Evolutionary conservation across 2,329 filamentous ascomycete genomes (phyloP).

Genomic region (Trichoderma arundinaceum): DNA sequence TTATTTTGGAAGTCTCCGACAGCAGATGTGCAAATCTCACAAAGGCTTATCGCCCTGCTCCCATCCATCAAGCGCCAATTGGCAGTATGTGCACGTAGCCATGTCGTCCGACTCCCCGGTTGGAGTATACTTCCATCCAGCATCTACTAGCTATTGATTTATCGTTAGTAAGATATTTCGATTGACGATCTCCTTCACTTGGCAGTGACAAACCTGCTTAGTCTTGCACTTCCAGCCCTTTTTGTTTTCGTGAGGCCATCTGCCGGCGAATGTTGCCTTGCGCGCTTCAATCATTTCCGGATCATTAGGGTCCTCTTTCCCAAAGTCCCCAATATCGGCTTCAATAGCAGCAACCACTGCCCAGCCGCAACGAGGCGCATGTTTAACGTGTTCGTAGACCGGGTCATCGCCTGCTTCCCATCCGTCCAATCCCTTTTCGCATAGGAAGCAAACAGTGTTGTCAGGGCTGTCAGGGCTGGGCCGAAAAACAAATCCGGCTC

Average conservation of each 20-base stretch:
- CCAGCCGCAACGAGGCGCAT: conserved; percentile 85
- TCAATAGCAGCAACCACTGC: conserved; percentile 73
- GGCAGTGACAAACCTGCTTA: conserved; percentile 68
- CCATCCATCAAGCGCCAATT: conserved; percentile 90
- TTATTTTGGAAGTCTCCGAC: not conserved
- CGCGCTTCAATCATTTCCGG: conserved; percentile 76
- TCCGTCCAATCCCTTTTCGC: conserved; percentile 81
- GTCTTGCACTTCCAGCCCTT: conserved; percentile 88
- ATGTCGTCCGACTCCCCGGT: conserved; percentile 83
- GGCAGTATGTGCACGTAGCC: conserved; percentile 89
- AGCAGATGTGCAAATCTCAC: conserved; percentile 53
- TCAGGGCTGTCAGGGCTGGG: conserved; percentile 78
- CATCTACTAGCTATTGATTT: conserved; percentile 74
- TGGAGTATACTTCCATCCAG: conserved; percentile 93
- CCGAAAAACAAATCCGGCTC: conserved; percentile 88
- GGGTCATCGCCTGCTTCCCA: conserved; percentile 91
- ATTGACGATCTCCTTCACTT: not conserved
- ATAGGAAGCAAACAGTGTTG: conserved; percentile 89
- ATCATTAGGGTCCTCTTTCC: conserved; percentile 74
- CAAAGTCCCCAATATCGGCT: conserved; percentile 65
- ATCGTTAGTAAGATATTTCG: conserved; percentile 27
- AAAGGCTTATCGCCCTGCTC: conserved; percentile 89
- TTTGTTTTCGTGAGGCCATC: conserved; percentile 90
- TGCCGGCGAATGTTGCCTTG: conserved; percentile 78
- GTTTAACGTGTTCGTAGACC: conserved; percentile 81